Evolutionary conservation across 2,329 filamentous ascomycete species (phyloP), one percentile per base, ranked within the genome.

Genomic region (Aspergillus udagawae): DNA sequence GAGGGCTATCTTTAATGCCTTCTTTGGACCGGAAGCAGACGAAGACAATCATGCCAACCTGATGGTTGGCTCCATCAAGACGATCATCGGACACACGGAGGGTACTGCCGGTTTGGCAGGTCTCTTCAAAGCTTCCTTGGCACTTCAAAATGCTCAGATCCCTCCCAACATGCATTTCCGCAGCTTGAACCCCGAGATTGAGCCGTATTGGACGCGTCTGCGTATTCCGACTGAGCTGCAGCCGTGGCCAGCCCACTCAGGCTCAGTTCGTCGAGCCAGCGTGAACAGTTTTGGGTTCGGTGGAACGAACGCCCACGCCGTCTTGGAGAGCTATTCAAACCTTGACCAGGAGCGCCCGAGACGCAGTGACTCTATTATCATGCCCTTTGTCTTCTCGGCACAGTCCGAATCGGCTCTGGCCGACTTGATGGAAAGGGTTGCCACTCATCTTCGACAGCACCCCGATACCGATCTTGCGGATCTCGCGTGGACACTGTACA

Each of bases 101-200:
- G 55, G 56, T 9, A 42, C 54, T n/a, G 66, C 66, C 21, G 69
- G 65, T 8, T 35, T 71, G 7, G 67, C 67, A 4, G 58, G 60
- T 20, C 12, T 72, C 1, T 41, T 71, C 2, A 67, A 65, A 48
- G 56, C 63, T 1, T 60, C 63, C 9, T 52, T 68, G 29, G 57
- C 63, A n/a, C 35, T 73, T 17, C 56, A 71, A 48, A 45, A 67
- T 28, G 51, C 54, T 2, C 25, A 58, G 5, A 63, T 72, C 5
- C 63, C 65, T 3, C 66, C 66, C 3, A 71, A 71, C 52, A 12
- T 70, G 42, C 57, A 52, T 5, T 67, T 71, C 41, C 53, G 63
- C 7, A 21, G n/a, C 0, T 59, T 70, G 1, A 67, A 65, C 50
- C 61, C 65, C 0, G 55, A 23, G 49, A 54, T 42, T 20, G 17